Evolutionary conservation across 768 basidiomycete species (phyloP).

Genomic region (Xerocomus spinulosus): DNA sequence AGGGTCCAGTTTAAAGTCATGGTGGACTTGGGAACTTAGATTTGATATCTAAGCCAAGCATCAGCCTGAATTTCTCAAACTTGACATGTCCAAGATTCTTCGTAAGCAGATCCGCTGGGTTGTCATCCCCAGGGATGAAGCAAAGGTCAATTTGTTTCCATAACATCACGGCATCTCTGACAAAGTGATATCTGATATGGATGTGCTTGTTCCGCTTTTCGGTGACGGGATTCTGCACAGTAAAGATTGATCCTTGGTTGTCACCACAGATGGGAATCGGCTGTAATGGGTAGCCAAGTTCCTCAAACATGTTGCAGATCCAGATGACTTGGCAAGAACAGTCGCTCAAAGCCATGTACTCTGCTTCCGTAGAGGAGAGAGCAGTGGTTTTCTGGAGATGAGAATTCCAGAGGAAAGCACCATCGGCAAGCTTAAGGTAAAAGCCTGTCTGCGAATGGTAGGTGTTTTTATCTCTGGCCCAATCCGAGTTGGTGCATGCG

Average conservation of each 20-base stretch:
- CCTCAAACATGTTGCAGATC: constrained; percentile 17
- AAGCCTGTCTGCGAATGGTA: neutral
- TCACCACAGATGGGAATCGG: constrained; percentile 9
- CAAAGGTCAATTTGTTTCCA: no score
- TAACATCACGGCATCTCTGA: no score
- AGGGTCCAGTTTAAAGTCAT: no score
- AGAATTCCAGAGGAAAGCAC: neutral
- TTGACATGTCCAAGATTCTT: no score
- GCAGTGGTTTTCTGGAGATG: constrained; percentile 11
- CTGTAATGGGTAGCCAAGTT: constrained; percentile 13
- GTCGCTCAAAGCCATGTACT: constrained; percentile 40
- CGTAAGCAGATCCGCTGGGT: no score
- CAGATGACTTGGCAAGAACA: constrained; percentile 27
- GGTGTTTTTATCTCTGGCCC: neutral
- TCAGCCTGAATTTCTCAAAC: no score
- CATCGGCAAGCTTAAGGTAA: neutral
- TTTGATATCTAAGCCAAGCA: no score
- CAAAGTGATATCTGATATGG: no score
- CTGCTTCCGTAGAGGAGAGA: constrained; percentile 35
- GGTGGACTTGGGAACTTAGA: no score
- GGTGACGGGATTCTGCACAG: no score
- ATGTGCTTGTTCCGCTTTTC: no score
- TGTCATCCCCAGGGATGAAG: no score
- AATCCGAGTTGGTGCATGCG: neutral
- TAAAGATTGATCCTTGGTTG: neutral